Evolutionary conservation across 1,284 basidiomycete species (phyloP), one percentile per base, ranked within the genome.

Genomic region (Mycocalia duriaeana): DNA sequence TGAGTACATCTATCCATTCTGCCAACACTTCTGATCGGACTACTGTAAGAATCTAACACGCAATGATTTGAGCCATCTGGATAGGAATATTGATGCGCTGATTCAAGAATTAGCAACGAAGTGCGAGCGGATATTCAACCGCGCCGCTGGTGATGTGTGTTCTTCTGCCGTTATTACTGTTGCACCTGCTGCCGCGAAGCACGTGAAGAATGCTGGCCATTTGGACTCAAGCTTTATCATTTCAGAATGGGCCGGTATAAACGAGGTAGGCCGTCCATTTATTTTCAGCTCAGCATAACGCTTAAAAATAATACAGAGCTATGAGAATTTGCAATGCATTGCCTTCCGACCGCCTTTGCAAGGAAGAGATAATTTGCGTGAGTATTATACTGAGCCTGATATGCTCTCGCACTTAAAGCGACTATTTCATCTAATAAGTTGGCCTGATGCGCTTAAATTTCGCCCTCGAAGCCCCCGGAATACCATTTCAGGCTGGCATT

Each of bases 11-110:
- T 46, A 56, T 51, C 48, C 47, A 49, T 44, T 47, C 52, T 56
- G 42, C 50, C 49, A 55, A 54, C 57, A 56, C 56, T 58, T 53
- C 54, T 60, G 47, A 57, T 56, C 50, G 58, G 49, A 55, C 42
- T 54, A 51, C 50, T 55, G 57, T 53, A 57, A 85, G 82, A 71
- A 69, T 51, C 66, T 72, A 45, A 62, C 62, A 46, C 69, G 67
- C 47, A 71, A 66, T 47, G 75, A 84, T 59, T 62, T 81, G 47
- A 73, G 71, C 49, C 69, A 75, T 61, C 59, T 85, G 51, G 80
- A 85, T 66, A 78, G 77, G 61, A 91, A 90, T 67, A 67, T 91
- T 54, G 76, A 83, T 55, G 75, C 72, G 23, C 69, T 90, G 53
- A 65, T 82, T 45, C 73, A 79, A 52, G 79, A 84, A 57, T 65